Evolutionary conservation across 805 yeast genomes (phyloP), one percentile per base, ranked within the genome.

Genomic region (Dipodascus geniculatus): DNA sequence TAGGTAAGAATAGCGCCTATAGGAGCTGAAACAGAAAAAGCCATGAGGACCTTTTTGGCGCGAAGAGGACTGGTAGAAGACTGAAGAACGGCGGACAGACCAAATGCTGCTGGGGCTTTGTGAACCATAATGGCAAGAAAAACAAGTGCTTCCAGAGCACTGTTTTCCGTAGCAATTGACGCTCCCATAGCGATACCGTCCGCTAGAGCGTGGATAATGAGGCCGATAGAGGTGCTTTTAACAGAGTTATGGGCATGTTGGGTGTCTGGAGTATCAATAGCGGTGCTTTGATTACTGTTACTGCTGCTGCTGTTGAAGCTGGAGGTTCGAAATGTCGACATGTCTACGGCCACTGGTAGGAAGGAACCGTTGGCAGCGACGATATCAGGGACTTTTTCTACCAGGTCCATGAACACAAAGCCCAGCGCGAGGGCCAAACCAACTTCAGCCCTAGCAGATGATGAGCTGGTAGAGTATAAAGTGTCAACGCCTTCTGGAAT

Each of bases 181-280:
- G 88, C 77, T 0, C 89, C 88, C 35, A 85, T 68, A 0, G 88
- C 83, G 3, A 85, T 70, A 1, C 95, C 95, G 60, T 85, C 95
- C 1, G 86, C 79, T 1, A 80, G 60, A 0, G 87, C 78, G 62
- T 85, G 95, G 16, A 85, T 70, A 0, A 83, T 62, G 14, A 85
- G 70, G 0, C 89, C 88, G 2, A 83, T 59, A 0, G 86, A 78
- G 1, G 80, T 70, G 14, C 48, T 42, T 42, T 42, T 20, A 11
- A 28, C 33, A 28, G 33, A 28, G 11, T 28, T 11, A 11, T 28
- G 33, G 9, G 48, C 4, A 11, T 16, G 38, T 31, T 31, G 14
- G 19, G 4, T 42, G 22, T n/a, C 8, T 17, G 22, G 19, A 17
- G 48, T n/a, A 42, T 31, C 38, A 31, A 31, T 31, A 31, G 38